Evolutionary conservation across 768 basidiomycete genomes (phyloP), one percentile per base, ranked within the genome.

Genomic region (Auricularia auricula-judae): DNA sequence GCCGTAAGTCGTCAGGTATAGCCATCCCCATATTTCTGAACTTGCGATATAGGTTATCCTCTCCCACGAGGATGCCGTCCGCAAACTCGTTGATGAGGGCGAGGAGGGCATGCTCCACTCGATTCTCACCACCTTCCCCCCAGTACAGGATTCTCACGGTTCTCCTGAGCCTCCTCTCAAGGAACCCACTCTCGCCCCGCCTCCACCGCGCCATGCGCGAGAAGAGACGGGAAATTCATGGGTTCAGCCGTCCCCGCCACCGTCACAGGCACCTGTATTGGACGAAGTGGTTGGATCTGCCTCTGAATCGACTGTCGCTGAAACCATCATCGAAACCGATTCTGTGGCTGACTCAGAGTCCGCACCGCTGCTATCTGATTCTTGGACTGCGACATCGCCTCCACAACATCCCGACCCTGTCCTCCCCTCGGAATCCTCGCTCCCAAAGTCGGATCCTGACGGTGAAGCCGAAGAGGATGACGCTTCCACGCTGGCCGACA

Each of bases 51-150:
- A 96, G 93, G 78, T 94, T 51, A 80, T 91, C 53, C 74, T 96
- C 10, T 76, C 82, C 4, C 83, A 91, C 65, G 92, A 89, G 72
- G 77, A 81, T 14, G 85, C 91, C 64, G 83, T 90, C 21, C 68
- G 80, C 63, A 71, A 75, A 34, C 75, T 96, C 21, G 80, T 85
- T 63, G 77, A 82, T 62, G 87, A 86, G 70, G 89, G 89, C 2
- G 88, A 70, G 42, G 68, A 70, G 61, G 71, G 90, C 33, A 91
- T 90, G 89, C 77, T 89, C 43, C 90, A 92, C 72, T 86, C 89
- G 3, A 69, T 91, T 10, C 77, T 92, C 18, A 86, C 82, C 56
- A 76, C 81, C n/a, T 71, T 90, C 14, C 64, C 68, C 29, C 63
- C 72, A 34, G 66, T 66, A 39, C 18, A 65, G 34, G 63, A 68